Conservation (phyloP, 352 stramenopile species). For the Phytophthora melonis region DNA sequence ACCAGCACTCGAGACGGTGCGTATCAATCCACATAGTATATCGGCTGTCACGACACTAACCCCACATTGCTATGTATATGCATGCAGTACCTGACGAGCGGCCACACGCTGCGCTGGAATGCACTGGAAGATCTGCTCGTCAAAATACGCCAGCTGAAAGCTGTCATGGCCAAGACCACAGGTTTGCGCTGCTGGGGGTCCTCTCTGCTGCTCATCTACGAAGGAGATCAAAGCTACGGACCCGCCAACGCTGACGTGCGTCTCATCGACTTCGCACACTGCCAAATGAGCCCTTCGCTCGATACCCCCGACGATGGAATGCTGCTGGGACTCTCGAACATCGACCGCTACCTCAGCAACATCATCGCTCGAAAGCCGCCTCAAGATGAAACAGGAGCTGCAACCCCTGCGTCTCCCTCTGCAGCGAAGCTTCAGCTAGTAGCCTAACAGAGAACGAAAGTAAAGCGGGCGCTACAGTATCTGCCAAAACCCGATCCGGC, state of each 20-base stretch:
- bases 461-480: not conserved
- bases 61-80: not conserved
- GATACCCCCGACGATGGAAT: slow-evolving; percentile 68
- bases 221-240: slow-evolving; percentile 56
- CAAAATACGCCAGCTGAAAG: slow-evolving; percentile 58
- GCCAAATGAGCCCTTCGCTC: slow-evolving; percentile 68
- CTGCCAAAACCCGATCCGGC: not conserved
- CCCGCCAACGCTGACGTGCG: slow-evolving; percentile 53
- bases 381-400: slow-evolving; percentile 3
- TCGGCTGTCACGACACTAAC: not conserved
- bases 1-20: slow-evolving; percentile 68
- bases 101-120: slow-evolving; percentile 48
- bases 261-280: slow-evolving; percentile 85
- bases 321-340: slow-evolving; percentile 71
- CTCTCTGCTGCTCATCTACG: slow-evolving; percentile 81
- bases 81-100: slow-evolving; percentile 70
- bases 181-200: slow-evolving; percentile 81
- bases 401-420: slow-evolving; percentile 3
- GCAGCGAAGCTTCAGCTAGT: slow-evolving; percentile 11
- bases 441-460: slow-evolving; percentile 9
- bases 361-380: slow-evolving; percentile 39
- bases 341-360: slow-evolving; percentile 54
- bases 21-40: slow-evolving; percentile 2
- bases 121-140: slow-evolving; percentile 52
- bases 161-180: slow-evolving; percentile 49